Evolutionary conservation across 169 alveolate genomes (phyloP), one percentile per base, ranked within the genome.

Genomic region (Condylostoma magnum): DNA sequence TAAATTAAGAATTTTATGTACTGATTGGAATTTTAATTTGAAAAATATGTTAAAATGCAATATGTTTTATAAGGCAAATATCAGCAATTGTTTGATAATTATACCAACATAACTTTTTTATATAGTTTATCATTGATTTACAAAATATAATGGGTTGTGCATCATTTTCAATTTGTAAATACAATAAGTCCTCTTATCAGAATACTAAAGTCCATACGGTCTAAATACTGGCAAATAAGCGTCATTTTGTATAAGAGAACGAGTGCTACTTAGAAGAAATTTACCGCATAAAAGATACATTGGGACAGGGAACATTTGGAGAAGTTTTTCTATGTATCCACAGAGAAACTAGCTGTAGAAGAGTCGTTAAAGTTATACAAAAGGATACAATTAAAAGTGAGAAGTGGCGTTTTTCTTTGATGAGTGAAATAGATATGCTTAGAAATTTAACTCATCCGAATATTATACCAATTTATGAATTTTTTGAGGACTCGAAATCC

Each of bases 391-490:
- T 73, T 57, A 83, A 80, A 43, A 83, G 75, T 12, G 81, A 80
- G 37, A 80, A 75, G 54, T 70, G 56, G 79, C 43, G 48, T 1
- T 20, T 12, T 15, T n/a, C 27, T 25, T 25, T 55, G 25, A 31
- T 44, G 10, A 46, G 15, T 8, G 90, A 85, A 63, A 80, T 85
- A 6, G 44, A 73, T 43, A 85, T 85, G 15, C 50, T 85, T 28
- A 81, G 79, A 79, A 44, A 54, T 15, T 31, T 81, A 37, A 91
- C 83, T 55, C 93, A 86, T 50, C 93, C 93, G 10, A 86, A 86
- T 28, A 75, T 86, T 34, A 68, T 79, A 25, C 80, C 78, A 53
- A 56, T 83, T 28, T 85, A 83, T 50, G 93, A 86, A 44, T 83
- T 84, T 52, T 86, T 86, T 69, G 91, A 86, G 41, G 89, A 87